Conservation (phyloP, 2,329 filamentous ascomycete genomes). For the Xylaria sp. region DNA sequence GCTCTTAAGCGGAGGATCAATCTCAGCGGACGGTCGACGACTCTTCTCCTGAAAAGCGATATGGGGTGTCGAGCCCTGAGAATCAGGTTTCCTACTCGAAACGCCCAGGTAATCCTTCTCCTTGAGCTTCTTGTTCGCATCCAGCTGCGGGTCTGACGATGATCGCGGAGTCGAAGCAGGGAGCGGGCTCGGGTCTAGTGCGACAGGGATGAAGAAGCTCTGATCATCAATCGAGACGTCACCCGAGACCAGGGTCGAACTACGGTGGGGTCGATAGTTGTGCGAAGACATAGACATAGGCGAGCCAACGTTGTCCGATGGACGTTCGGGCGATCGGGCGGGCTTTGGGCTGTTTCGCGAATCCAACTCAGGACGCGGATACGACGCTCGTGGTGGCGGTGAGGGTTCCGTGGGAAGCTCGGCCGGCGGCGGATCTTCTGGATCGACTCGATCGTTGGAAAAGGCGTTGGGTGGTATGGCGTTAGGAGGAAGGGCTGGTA, state of each 20-base stretch:
- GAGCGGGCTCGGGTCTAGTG: slow-evolving; percentile 63
- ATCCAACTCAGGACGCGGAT: slow-evolving; percentile 48
- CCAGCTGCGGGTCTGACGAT: slow-evolving; percentile 42
- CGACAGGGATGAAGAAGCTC: slow-evolving; percentile 71
- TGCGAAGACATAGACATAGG: slow-evolving; percentile 68
- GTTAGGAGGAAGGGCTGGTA: slow-evolving; percentile 82
- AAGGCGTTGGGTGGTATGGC: slow-evolving; percentile 60
- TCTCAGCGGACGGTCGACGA: slow-evolving; percentile 57
- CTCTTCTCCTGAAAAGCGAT: slow-evolving; percentile 87
- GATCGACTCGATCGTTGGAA: slow-evolving; percentile 53
- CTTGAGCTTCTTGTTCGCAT: slow-evolving; percentile 41
- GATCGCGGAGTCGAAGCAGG: slow-evolving; percentile 51
- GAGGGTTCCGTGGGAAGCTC: slow-evolving; percentile 50
- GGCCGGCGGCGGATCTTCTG: slow-evolving; percentile 61
- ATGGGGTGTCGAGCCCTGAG: slow-evolving; percentile 66
- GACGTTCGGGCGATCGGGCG: slow-evolving; percentile 51
- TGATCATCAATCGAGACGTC: slow-evolving; percentile 49
- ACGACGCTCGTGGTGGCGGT: slow-evolving; percentile 51
- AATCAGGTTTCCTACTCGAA: slow-evolving; percentile 45
- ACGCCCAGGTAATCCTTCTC: slow-evolving; percentile 57
- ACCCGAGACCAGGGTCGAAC: slow-evolving; percentile 60
- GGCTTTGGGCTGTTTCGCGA: slow-evolving; percentile 50
- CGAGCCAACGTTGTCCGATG: slow-evolving; percentile 41
- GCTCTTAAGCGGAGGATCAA: slow-evolving; percentile 49
- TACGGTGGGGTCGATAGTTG: slow-evolving; percentile 72